These are phyloP conservation scores for Amphicarpaea edgeworthii DNA, from an alignment of 306 rosid genomes.

Conservation along the genomic window DNA sequence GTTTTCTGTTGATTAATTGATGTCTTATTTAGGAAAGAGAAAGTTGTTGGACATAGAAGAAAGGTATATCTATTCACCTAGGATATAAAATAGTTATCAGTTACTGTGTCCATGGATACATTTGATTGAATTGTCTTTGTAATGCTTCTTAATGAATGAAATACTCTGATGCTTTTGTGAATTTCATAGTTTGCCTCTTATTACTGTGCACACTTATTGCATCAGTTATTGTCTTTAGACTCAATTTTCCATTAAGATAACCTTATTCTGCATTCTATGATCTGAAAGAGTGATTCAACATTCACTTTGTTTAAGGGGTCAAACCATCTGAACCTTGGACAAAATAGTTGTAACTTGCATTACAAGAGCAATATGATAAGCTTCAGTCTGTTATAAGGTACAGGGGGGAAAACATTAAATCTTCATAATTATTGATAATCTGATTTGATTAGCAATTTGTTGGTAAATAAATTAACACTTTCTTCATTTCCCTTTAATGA, in stretches of 20 bases:
- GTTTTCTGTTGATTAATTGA: slow-evolving; percentile 8
- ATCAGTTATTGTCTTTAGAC: background rate
- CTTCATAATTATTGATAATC: slow-evolving; percentile 5
- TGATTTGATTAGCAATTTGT: slow-evolving; percentile 24
- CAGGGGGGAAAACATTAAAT: background rate
- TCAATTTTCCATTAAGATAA: background rate
- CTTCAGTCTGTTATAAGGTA: background rate
- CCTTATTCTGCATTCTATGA: slow-evolving; percentile 6
- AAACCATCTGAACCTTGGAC: slow-evolving; percentile 6
- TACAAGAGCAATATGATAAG: slow-evolving; percentile 16
- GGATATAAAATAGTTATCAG: background rate
- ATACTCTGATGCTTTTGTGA: background rate
- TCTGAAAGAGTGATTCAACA: background rate
- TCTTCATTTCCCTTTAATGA: background rate
- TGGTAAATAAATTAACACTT: background rate
- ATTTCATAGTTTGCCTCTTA: background rate
- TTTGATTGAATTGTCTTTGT: background rate
- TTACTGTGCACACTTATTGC: background rate
- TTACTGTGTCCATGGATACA: background rate
- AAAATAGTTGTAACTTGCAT: slow-evolving; percentile 2
- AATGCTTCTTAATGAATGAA: background rate
- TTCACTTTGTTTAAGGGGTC: slow-evolving; percentile 5
- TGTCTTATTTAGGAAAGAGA: background rate
- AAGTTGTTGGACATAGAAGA: slow-evolving; percentile 5
- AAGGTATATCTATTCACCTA: background rate